phyloP scores from a whole-genome alignment of 208 protist genomes.

The Trypanosoma rangeli region DNA sequence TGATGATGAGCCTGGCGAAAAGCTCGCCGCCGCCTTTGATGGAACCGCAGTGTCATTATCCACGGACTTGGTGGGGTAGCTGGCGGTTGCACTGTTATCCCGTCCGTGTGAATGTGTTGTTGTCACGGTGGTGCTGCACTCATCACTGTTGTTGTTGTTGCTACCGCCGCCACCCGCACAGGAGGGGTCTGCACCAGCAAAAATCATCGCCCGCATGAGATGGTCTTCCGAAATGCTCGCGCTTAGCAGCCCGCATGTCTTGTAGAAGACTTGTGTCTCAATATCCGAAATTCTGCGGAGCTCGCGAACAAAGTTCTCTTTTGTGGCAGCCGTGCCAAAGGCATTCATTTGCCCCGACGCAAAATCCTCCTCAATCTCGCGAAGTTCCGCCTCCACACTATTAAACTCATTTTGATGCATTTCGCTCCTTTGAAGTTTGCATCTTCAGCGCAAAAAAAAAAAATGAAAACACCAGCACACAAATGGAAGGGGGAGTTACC shows the following conservation, averaged over 20 bases:
- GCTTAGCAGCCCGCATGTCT: constrained; percentile 73
- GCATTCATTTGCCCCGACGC: constrained; percentile 82
- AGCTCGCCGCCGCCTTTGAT: background rate
- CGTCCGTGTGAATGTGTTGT: background rate
- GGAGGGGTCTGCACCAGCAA: constrained; percentile 47
- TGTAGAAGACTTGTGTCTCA: constrained; percentile 86
- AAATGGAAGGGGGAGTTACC: background rate
- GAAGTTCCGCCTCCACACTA: constrained; percentile 76
- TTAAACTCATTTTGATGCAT: constrained; percentile 70
- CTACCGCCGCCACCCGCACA: constrained; percentile 15
- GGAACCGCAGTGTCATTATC: background rate
- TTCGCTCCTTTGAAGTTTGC: background rate
- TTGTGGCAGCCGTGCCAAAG: constrained; percentile 63
- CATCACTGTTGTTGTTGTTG: constrained; percentile 33
- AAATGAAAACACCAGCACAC: background rate
- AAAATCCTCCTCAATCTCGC: constrained; percentile 84
- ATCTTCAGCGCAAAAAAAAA: background rate
- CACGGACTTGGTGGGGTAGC: background rate
- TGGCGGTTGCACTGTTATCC: constrained; percentile 15
- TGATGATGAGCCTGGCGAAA: background rate
- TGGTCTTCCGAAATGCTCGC: constrained; percentile 58
- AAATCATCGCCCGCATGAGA: constrained; percentile 65
- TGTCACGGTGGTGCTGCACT: background rate
- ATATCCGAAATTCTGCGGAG: constrained; percentile 77
- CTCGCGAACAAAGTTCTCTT: constrained; percentile 77